phyloP scores from a whole-genome alignment of 2,329 filamentous ascomycete species.

The Aspergillus amoenus region DNA sequence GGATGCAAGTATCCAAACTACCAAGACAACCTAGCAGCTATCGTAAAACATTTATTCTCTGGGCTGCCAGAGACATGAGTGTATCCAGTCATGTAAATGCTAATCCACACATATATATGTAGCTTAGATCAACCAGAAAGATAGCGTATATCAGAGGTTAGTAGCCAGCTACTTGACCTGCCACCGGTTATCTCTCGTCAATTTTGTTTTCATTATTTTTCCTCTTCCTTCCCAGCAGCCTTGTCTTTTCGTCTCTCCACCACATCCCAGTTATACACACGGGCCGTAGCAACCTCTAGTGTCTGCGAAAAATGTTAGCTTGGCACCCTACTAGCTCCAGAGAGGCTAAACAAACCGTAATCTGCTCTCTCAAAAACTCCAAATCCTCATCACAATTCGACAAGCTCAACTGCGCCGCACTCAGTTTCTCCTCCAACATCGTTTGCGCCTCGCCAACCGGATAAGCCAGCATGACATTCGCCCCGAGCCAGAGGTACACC shows the following conservation, averaged over 20 bases:
- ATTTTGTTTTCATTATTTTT: slow-evolving; percentile 32
- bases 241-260: slow-evolving; percentile 93
- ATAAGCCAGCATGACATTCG: slow-evolving; percentile 97
- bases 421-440: slow-evolving; percentile 73
- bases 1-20: neutral
- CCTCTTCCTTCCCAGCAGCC: slow-evolving; percentile 48
- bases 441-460: slow-evolving; percentile 82
- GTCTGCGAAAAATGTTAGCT: slow-evolving; percentile 58
- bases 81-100: neutral
- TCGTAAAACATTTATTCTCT: neutral
- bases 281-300: slow-evolving; percentile 90
- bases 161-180: slow-evolving; percentile 9
- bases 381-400: slow-evolving; percentile 93
- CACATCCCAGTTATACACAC: slow-evolving; percentile 99
- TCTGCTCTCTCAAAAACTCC: slow-evolving; percentile 93
- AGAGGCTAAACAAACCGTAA: slow-evolving; percentile 67
- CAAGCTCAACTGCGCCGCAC: slow-evolving; percentile 75
- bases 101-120: neutral
- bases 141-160: neutral
- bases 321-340: neutral
- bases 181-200: neutral
- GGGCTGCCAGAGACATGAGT: slow-evolving; percentile 2
- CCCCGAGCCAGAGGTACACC: slow-evolving; percentile 96
- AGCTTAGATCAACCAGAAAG: neutral
- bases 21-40: neutral